A percentile compares a stretch with the other conserved stretches of the same genome.
Evolutionary conservation across 352 stramenopile species (phyloP).

Genomic region (Pythium brassicae): DNA sequence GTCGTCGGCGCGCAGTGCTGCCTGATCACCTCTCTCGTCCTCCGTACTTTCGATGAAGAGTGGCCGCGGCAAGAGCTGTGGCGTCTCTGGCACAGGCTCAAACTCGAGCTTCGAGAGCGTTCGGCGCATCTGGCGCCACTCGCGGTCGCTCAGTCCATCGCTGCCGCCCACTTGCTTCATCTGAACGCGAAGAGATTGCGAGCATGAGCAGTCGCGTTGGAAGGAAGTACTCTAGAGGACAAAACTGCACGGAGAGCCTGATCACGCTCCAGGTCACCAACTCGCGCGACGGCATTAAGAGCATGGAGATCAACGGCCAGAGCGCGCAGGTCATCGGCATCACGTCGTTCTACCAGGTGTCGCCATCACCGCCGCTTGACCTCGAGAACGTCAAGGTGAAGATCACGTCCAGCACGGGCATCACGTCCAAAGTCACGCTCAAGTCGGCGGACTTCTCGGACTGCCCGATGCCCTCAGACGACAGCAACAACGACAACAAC

Average conservation of each 20-base stretch:
- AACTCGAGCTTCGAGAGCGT: slow-evolving; percentile 53
- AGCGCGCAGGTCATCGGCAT: slow-evolving; percentile 87
- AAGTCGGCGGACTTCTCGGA: slow-evolving; percentile 28
- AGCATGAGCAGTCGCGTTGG: no score
- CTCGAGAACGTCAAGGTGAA: slow-evolving; percentile 12
- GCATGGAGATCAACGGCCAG: slow-evolving; percentile 34
- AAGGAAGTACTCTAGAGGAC: no score
- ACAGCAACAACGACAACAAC: slow-evolving; percentile 20
- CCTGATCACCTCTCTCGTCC: slow-evolving; percentile 6
- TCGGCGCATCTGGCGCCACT: slow-evolving; percentile 59
- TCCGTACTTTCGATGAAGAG: slow-evolving; percentile 20
- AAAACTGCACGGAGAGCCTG: no score
- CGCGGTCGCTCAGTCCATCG: slow-evolving; percentile 34
- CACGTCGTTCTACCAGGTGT: slow-evolving; percentile 67
- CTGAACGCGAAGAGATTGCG: no score
- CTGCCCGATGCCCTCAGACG: slow-evolving; percentile 32
- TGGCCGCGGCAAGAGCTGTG: slow-evolving; percentile 30
- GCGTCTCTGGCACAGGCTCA: slow-evolving; percentile 59
- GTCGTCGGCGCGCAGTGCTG: not conserved
- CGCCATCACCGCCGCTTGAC: slow-evolving; percentile 53
- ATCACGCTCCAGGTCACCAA: slow-evolving; percentile 60
- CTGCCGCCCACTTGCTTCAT: slow-evolving; percentile 7
- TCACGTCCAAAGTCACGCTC: slow-evolving; percentile 72
- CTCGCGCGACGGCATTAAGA: slow-evolving; percentile 53
- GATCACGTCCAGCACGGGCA: slow-evolving; percentile 29